These are phyloP conservation scores for Kwoniella dendrophila DNA, from an alignment of 768 basidiomycete species.

Conservation along the genomic window DNA sequence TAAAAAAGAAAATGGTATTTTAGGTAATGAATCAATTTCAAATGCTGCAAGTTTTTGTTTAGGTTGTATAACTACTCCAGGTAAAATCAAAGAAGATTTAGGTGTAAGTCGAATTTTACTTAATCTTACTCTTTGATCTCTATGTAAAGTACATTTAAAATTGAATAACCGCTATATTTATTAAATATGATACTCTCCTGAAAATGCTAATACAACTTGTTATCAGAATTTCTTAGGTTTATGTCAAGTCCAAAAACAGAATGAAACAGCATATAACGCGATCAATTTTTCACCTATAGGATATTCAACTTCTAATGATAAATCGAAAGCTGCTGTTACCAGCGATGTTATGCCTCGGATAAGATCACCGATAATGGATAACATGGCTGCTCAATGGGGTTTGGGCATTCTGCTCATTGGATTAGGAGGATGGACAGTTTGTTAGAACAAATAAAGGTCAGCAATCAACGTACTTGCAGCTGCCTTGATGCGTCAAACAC, in stretches of 20 bases:
- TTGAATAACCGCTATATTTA: not conserved
- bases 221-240: conserved; percentile 28
- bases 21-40: conserved; percentile 26
- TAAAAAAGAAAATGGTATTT: conserved; percentile 3
- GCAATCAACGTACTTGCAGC: no score
- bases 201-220: not conserved
- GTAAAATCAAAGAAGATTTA: conserved; percentile 27
- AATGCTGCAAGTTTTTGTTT: conserved; percentile 28
- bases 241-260: conserved; percentile 29
- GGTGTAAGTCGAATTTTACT: conserved; percentile 23
- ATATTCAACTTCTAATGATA: conserved; percentile 28
- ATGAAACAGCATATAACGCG: conserved; percentile 33
- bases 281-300: conserved; percentile 26
- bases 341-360: no score
- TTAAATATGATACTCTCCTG: no score
- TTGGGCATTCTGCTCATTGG: no score
- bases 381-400: no score
- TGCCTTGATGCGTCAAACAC: no score
- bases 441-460: no score
- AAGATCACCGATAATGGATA: no score
- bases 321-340: conserved; percentile 13
- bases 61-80: conserved; percentile 29
- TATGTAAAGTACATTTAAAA: not conserved
- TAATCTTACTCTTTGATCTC: not conserved
- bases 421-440: no score